Evolutionary conservation across 2,329 filamentous ascomycete species (phyloP).

Genomic region (Claviceps pazoutovae): DNA sequence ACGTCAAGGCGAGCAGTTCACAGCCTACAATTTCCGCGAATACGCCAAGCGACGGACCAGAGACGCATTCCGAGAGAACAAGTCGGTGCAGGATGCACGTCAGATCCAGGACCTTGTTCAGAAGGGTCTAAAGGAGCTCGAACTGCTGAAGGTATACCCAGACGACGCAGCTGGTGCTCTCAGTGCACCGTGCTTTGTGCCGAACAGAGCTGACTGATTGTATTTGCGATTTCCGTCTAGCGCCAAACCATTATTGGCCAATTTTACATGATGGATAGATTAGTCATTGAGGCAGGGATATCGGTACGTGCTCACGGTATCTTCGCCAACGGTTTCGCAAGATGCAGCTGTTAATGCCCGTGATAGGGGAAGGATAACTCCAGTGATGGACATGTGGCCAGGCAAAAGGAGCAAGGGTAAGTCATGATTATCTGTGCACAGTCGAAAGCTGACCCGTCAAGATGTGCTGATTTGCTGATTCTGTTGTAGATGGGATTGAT

Average conservation of each 20-base stretch:
- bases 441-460: no score
- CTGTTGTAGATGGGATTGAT: slow-evolving; percentile 6
- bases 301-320: slow-evolving; percentile 36
- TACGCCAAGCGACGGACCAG: slow-evolving; percentile 83
- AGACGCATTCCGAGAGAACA: slow-evolving; percentile 80
- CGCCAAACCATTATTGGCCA: slow-evolving; percentile 90
- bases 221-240: slow-evolving; percentile 30
- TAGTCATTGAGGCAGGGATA: slow-evolving; percentile 84
- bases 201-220: slow-evolving; percentile 4
- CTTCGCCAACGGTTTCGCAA: neutral
- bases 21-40: slow-evolving; percentile 94
- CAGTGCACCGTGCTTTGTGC: slow-evolving; percentile 3
- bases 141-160: slow-evolving; percentile 69
- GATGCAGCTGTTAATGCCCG: neutral
- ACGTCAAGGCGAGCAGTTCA: slow-evolving; percentile 74
- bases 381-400: slow-evolving; percentile 49
- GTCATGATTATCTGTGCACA: slow-evolving; percentile 13
- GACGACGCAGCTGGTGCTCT: neutral
- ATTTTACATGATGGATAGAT: slow-evolving; percentile 80
- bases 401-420: slow-evolving; percentile 71
- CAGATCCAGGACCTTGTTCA: slow-evolving; percentile 80
- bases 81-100: slow-evolving; percentile 56
- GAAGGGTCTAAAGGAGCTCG: slow-evolving; percentile 73
- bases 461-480: neutral
- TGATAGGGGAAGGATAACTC: slow-evolving; percentile 55